Percentiles rank a stretch among this genome's conserved stretches.
phyloP scores from a whole-genome alignment of 768 basidiomycete genomes.

The Gyrodon lividus region DNA sequence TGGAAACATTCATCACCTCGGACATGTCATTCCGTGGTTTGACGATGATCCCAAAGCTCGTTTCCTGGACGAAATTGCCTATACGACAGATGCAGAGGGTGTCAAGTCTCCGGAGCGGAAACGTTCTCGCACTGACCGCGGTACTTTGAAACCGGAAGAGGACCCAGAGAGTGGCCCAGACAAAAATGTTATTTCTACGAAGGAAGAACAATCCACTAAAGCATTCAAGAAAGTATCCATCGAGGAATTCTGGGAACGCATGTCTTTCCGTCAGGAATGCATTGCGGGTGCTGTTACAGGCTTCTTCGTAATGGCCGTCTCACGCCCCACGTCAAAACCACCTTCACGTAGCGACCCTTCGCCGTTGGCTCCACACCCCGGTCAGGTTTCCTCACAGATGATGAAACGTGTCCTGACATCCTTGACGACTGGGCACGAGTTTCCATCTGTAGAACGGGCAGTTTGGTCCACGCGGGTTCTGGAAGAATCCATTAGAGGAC shows the following conservation, averaged over 20 bases:
- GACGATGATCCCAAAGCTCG: constrained; percentile 97
- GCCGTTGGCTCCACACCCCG: constrained; percentile 51
- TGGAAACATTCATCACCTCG: constrained; percentile 42
- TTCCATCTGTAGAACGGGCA: constrained; percentile 63
- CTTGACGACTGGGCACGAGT: constrained; percentile 75
- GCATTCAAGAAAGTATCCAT: constrained; percentile 58
- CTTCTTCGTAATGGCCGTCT: constrained; percentile 76
- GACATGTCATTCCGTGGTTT: constrained; percentile 81
- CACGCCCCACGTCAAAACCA: constrained; percentile 24
- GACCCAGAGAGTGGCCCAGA: constrained; percentile 30
- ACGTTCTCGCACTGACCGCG: constrained; percentile 40
- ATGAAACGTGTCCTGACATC: constrained; percentile 68
- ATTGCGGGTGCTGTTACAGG: constrained; percentile 87
- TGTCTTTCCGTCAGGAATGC: constrained; percentile 96
- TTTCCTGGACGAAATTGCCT: constrained; percentile 89
- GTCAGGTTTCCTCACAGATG: constrained; percentile 64
- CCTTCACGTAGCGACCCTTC: constrained; percentile 30
- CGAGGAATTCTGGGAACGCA: constrained; percentile 96
- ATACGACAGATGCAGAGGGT: constrained; percentile 57
- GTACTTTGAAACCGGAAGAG: constrained; percentile 9
- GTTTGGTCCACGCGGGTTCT: constrained; percentile 70
- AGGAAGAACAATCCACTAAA: constrained; percentile 43
- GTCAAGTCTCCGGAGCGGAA: constrained; percentile 64
- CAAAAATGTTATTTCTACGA: constrained; percentile 18
- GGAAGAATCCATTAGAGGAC: constrained; percentile 62